phyloP scores from a whole-genome alignment of 2,329 filamentous ascomycete species.

The Capronia coronata region DNA sequence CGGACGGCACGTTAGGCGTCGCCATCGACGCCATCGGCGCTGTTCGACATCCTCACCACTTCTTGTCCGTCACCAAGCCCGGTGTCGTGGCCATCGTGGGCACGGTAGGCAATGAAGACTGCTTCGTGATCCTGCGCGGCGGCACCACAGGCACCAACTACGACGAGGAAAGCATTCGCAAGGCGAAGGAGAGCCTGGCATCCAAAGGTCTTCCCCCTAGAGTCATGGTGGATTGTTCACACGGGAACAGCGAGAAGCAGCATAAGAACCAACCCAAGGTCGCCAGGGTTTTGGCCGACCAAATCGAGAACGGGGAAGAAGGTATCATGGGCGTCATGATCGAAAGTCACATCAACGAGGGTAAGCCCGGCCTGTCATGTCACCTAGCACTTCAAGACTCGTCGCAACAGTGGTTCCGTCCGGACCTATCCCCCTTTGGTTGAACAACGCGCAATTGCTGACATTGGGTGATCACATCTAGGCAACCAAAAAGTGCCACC shows the following conservation, averaged over 20 bases:
- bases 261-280: constrained; percentile 97
- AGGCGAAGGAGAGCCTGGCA: constrained; percentile 67
- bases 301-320: constrained; percentile 79
- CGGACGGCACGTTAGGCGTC: constrained; percentile 82
- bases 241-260: constrained; percentile 96
- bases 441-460: not conserved
- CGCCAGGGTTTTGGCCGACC: constrained; percentile 70
- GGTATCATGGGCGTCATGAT: constrained; percentile 97
- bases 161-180: constrained; percentile 74
- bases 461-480: constrained; percentile 18
- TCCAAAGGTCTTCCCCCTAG: constrained; percentile 81
- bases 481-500: constrained; percentile 32
- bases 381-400: no score
- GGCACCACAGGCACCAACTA: constrained; percentile 91
- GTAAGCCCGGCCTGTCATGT: constrained; percentile 50
- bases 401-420: no score
- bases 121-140: constrained; percentile 91
- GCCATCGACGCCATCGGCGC: constrained; percentile 94
- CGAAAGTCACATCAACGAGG: constrained; percentile 93
- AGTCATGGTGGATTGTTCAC: constrained; percentile 98
- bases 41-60: constrained; percentile 64
- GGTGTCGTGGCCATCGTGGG: constrained; percentile 86
- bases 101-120: constrained; percentile 90
- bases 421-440: no score
- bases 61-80: constrained; percentile 98